Base-by-base conservation (phyloP, 2,329 filamentous ascomycete genomes). In the Diaporthe citrichinensis region DNA sequence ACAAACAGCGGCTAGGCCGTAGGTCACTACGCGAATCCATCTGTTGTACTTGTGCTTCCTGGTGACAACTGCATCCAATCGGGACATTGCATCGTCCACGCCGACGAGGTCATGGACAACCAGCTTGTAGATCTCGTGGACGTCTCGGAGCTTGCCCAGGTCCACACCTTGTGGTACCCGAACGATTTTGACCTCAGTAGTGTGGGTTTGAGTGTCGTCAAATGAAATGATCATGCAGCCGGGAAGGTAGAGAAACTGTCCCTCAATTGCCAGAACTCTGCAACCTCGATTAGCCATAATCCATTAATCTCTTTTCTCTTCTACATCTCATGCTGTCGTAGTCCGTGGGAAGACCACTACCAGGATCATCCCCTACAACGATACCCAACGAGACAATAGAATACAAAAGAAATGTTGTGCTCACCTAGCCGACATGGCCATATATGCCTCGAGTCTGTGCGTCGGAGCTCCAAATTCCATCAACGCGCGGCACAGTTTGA, bases 211-310 rank as follows among this genome's bases (percentile, higher is more conserved):
- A 78, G 85, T 87, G 83, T 96, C 94, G 80, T 94, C 95, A 81
- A 98, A 98, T 6, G 95, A 96, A 81, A 98, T 94, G 74, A 98
- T 94, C 96, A 98, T 98, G 81, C 94, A 97, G 0, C 94, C 94
- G 0, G 96, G 95, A 41, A 98, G 91, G 82, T 98, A 98, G 31
- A 98, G 86, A 79, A 97, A 98, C 80, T 98, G 95, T 8, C 93
- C 94, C 78, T 98, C 94, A 23, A 98, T 96, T 83, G 96, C 94
- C 51, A 98, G 89, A 2, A 97, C 94, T n/a, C 94, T 90, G 34
- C 20, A 28, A 10, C 23, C 28, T n/a, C 20, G 8, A 25, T 72
- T 65, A 72, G 71, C 39, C 34, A 23, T 20, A 10, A 14, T 28
- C 1, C 23, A 34, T 28, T 14, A 2, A 15, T 44, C 31, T 31